Evolutionary conservation across 805 yeast species (phyloP), one percentile per base, ranked within the genome.

Genomic region (Kregervanrija fluxuum): DNA sequence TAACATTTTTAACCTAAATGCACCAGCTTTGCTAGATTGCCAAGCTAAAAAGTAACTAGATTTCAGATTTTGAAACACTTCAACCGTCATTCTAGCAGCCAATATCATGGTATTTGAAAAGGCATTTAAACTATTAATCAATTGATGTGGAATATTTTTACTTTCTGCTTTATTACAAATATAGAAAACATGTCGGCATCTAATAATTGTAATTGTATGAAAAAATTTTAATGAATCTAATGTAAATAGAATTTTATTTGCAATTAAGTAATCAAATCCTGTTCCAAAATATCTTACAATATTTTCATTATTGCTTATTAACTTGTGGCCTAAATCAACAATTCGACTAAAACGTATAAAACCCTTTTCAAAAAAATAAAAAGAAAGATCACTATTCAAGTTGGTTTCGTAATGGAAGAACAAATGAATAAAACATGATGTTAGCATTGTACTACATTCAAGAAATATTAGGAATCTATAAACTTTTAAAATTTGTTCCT

Each of bases 261-360:
- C 74, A 31, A 77, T 41, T 9, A 69, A 54, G 40, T 66, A 59
- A 38, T 67, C 74, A 2, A 70, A 65, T 0, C 71, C 69, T 1
- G 56, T 52, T 2, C 73, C 77, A 53, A 75, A 74, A 51, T 68
- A 66, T 22, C 28, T 1, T 50, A 36, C 2, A 55, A 48, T 45
- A 65, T 59, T 41, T 65, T 62, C 33, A 50, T 51, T 16, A 68
- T 53, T 30, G 73, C 45, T 22, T 64, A 61, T 45, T 57, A 47
- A 33, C 6, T 22, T 22, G 6, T 22, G 28, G 62, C 57, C 5
- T 61, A 54, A 12, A 70, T 67, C 3, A 63, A 36, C 12, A 71
- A 52, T 33, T 67, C 70, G 12, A 61, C 49, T 12, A 57, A 46
- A 10, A 54, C 28, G 30, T 4, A 53, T 53, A 1, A 68, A 37